phyloP scores from a whole-genome alignment of 768 basidiomycete species.

The Calocybe indica region DNA sequence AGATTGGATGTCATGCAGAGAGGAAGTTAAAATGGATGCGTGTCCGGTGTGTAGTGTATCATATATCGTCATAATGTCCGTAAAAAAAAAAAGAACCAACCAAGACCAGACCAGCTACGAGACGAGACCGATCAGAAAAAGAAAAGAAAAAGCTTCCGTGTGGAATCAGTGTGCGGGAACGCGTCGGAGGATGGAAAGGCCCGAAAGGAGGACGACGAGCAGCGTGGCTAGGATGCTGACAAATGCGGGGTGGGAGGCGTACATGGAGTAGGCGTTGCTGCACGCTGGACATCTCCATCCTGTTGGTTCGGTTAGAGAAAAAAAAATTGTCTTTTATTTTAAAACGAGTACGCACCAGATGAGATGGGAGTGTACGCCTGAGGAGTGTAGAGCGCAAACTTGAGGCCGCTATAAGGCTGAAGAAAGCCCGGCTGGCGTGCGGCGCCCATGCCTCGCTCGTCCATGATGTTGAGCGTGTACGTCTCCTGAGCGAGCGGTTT shows the following conservation, averaged over 20 bases:
- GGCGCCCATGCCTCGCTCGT: slow-evolving; percentile 69
- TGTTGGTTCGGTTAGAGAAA: slow-evolving; percentile 12
- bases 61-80: not conserved
- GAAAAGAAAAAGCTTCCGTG: not conserved
- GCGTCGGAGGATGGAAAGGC: slow-evolving; percentile 46
- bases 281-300: slow-evolving; percentile 56
- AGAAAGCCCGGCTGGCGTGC: slow-evolving; percentile 58
- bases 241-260: slow-evolving; percentile 46
- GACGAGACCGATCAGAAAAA: not conserved
- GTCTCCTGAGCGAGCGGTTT: slow-evolving; percentile 69
- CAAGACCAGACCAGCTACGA: not conserved
- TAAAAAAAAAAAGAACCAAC: not conserved
- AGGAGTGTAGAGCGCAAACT: slow-evolving; percentile 84
- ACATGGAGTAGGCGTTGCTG: slow-evolving; percentile 29
- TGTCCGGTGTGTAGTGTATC: not conserved
- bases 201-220: slow-evolving; percentile 62
- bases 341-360: slow-evolving; percentile 31
- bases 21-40: not conserved
- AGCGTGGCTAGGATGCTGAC: slow-evolving; percentile 49
- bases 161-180: too few relatives aligned
- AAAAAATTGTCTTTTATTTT: not conserved
- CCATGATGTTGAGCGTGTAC: slow-evolving; percentile 78
- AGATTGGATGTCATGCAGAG: too few relatives aligned
- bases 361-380: slow-evolving; percentile 61
- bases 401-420: slow-evolving; percentile 58